Conservation (phyloP, 1,139 yeast genomes). For the Magnusiomyces suaveolens region DNA sequence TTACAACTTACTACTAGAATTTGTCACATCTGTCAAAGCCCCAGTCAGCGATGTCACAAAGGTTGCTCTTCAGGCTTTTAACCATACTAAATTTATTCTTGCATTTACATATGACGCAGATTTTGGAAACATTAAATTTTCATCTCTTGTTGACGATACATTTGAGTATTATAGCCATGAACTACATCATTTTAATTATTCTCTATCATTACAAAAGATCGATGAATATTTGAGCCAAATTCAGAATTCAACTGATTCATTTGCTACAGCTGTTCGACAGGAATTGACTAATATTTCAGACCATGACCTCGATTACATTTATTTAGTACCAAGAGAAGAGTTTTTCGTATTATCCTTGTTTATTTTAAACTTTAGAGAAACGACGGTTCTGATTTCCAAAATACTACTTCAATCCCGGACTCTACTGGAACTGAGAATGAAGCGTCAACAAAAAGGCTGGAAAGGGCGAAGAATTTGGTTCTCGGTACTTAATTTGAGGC, state of each 20-base stretch:
- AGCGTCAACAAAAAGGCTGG: slow-evolving; percentile 31
- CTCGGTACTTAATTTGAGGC: slow-evolving; percentile 31
- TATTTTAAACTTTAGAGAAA: slow-evolving; percentile 39
- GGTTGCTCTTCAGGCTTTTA: neutral
- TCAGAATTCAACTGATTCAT: slow-evolving; percentile 29
- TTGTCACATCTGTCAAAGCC: neutral
- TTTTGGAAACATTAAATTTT: neutral
- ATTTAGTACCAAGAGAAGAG: slow-evolving; percentile 40
- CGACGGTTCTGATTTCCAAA: slow-evolving; percentile 29
- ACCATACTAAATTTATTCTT: neutral
- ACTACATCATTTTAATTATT: neutral
- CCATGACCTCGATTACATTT: slow-evolving; percentile 10
- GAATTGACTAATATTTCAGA: slow-evolving; percentile 17
- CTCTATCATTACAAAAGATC: slow-evolving; percentile 23
- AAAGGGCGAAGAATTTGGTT: slow-evolving; percentile 39
- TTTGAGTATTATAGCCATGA: neutral
- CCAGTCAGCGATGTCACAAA: neutral
- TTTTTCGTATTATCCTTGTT: slow-evolving; percentile 42
- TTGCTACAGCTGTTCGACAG: slow-evolving; percentile 26
- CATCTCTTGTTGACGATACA: neutral
- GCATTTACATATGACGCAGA: slow-evolving; percentile 2
- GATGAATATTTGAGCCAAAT: slow-evolving; percentile 26
- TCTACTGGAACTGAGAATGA: slow-evolving; percentile 30
- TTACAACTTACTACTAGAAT: neutral
- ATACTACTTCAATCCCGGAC: slow-evolving; percentile 30